Base-by-base conservation (phyloP, 768 basidiomycete genomes). In the Boletellus ananiceps region DNA sequence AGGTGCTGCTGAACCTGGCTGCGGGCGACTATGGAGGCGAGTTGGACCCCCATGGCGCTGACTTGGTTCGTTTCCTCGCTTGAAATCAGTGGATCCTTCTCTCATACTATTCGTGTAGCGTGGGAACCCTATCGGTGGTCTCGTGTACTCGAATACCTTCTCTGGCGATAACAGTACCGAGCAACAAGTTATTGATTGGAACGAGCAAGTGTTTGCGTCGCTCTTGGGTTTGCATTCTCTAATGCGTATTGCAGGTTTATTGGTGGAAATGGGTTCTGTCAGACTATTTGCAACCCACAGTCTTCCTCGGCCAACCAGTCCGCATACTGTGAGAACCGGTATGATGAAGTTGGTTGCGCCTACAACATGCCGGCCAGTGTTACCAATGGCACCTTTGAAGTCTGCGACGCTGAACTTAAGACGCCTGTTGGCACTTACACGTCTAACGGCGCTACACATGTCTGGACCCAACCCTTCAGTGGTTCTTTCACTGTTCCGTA, bases 41-140 rank as follows among this genome's bases (percentile, higher is more conserved):
- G 67, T 75, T 88, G 44, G 84, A 89, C 64, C 80, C 85, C 14
- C 82, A 84, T 54, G 86, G 87, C 50, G 84, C 85, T 52, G 87
- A 88, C 62, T 57, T 68, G 47, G 77, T 78, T 44, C 13, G 72
- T 67, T 14, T n/a, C 37, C 7, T 37, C 2, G 0, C 18, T 46
- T 62, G 31, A 4, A 29, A 36, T 37, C 23, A 61, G 58, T 33
- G 42, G 47, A 27, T 40, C 16, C 49, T 55, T 14, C 49, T 45
- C 49, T 61, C 25, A 59, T 21, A 19, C 16, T 15, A 2, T 1
- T 13, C 38, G 27, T 39, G 13, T 55, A 84, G 79, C 80, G 84
- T 54, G 90, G 89, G n/a, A 93, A 90, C 70, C 86, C 86, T 3
- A 71, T 88, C 23, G 88, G 88, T 54, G 85, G 80, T 42, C 64